Evolutionary conservation across 768 basidiomycete genomes (phyloP), one percentile per base, ranked within the genome.

Genomic region (Tylopilus intermedius): DNA sequence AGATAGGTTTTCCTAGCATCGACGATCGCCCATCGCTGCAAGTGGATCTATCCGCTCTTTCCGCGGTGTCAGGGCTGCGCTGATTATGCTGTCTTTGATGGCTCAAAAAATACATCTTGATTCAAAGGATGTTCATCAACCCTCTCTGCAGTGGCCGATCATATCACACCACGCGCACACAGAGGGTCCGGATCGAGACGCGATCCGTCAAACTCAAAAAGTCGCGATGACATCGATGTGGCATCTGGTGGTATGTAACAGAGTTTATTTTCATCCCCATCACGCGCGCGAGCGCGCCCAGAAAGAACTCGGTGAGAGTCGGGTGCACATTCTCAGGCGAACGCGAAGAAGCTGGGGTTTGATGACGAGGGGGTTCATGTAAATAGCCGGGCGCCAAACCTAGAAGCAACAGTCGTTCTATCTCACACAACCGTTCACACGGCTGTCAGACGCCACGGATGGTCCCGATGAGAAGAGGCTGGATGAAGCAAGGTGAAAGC

Each of bases 1-100:
- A 5, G 38, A 2, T 8, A 24, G 24, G 24, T 29, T 38, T 51
- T 40, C 22, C 21, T 13, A 11, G 26, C 30, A 15, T 41, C 32
- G 54, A 27, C 21, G 35, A 49, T 44, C 43, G 14, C 30, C 15
- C 54, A 49, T 40, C 37, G 47, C 3, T 33, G 14, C 54, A 49
- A 1, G 29, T 37, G 22, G 22, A 46, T 14, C 33, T 24, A 24
- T 5, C 24, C 30, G n/a, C 10, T 8, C 14, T 6, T 8, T 41
- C 18, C 5, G 45, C 56, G 42, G 45, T 46, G 50, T 32, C 37
- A 35, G 32, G 50, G 40, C 58, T 56, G 58, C 41, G 58, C 15
- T 52, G 45, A 49, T 41, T 38, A 33, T 15, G 39, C 10, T 37
- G 27, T 47, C 30, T 18, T 22, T 47, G 49, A 39, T 39, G 41